Evolutionary conservation across 1,139 yeast genomes (phyloP).

Genomic region (Saccharomyces uvarum): DNA sequence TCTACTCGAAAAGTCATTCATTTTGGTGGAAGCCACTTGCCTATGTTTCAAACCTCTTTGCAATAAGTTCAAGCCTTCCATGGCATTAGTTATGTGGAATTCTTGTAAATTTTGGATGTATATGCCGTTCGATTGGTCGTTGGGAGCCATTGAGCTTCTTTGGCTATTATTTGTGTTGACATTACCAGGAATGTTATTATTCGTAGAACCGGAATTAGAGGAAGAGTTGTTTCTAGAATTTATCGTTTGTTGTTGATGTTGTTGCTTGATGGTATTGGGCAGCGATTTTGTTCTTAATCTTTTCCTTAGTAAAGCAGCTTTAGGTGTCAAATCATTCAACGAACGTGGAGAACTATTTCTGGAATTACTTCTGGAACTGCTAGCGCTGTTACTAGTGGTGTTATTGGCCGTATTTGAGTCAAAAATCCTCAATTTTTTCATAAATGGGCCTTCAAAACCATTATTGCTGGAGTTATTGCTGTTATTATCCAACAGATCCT

Average conservation of each 20-base stretch:
- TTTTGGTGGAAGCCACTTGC: slow-evolving; percentile 60
- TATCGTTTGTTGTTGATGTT: neutral
- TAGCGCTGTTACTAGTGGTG: slow-evolving; percentile 10
- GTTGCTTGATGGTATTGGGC: slow-evolving; percentile 2
- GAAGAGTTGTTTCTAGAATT: neutral
- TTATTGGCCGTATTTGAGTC: slow-evolving; percentile 34
- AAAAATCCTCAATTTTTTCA: slow-evolving; percentile 43
- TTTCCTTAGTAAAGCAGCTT: slow-evolving; percentile 8
- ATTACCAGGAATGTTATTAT: slow-evolving; percentile 2
- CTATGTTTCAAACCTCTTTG: slow-evolving; percentile 50
- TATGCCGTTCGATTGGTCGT: slow-evolving; percentile 29
- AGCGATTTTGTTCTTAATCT: slow-evolving; percentile 8
- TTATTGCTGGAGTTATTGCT: slow-evolving; percentile 9
- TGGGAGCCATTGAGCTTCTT: slow-evolving; percentile 3
- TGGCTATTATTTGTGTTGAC: slow-evolving; percentile 4
- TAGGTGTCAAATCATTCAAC: slow-evolving; percentile 5
- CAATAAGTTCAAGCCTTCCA: slow-evolving; percentile 47
- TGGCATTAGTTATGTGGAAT: slow-evolving; percentile 44
- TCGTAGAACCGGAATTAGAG: neutral
- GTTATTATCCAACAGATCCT: slow-evolving; percentile 48
- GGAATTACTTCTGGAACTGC: slow-evolving; percentile 8
- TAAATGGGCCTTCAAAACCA: slow-evolving; percentile 1
- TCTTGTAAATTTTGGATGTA: slow-evolving; percentile 52
- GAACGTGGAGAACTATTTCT: slow-evolving; percentile 19
- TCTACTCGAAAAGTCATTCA: slow-evolving; percentile 63